Base-by-base conservation (phyloP, 2,329 filamentous ascomycete species). In the Trichoderma cornu-damae region DNA sequence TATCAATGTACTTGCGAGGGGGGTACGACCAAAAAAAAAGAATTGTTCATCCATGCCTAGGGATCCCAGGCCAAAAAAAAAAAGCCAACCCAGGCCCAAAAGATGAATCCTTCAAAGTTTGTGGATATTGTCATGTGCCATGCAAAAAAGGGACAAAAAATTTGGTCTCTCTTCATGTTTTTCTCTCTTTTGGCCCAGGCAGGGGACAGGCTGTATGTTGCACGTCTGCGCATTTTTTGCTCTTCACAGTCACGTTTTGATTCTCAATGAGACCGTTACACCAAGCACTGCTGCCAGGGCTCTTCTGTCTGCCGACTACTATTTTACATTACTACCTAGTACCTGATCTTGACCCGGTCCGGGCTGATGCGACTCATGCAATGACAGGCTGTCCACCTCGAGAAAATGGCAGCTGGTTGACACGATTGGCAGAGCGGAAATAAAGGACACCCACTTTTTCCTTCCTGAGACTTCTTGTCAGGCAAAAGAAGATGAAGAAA, bases 341-440 rank as follows among this genome's bases (percentile, higher is more conserved):
- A 47, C 51, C 51, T 38, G 42, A 55, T 55, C 40, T 37, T 35
- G 51, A n/a, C 51, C 51, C 28, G 40, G 22, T 20, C 51, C 42
- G n/a, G 32, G 51, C 51, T 46, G 51, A 47, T 38, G 42, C 51
- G 51, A 55, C 34, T 55, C 42, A 55, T 55, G 42, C 51, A 30
- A 30, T n/a, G 51, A 37, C 32, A 54, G 42, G 38, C 50, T 42
- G 20, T 12, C 38, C n/a, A 22, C 37, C 30, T 26, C 12, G 22
- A 30, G 51, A 55, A 46, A 46, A 55, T 14, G 32, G 42, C 40
- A 55, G 22, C 22, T 47, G 20, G 32, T 26, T 14, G 28, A 55
- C 51, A 55, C 51, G 42, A 55, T 55, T 55, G 40, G 51, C 40
- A 46, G 51, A 44, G 16, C 40, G 32, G 51, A 55, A 55, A 55